phyloP scores from a whole-genome alignment of 1,139 yeast genomes.

The Kodamaea alishanica region DNA sequence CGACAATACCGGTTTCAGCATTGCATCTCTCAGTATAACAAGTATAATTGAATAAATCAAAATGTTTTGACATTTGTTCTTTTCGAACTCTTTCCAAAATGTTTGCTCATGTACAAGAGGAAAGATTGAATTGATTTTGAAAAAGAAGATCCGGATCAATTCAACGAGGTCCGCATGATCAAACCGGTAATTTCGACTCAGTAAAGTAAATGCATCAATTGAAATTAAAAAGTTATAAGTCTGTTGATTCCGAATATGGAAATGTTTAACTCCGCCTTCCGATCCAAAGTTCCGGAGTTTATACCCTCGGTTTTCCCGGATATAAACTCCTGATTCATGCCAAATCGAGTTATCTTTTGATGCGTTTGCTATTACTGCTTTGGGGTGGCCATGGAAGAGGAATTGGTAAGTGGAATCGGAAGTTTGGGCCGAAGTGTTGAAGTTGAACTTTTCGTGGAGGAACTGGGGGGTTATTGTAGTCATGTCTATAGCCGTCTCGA shows the following conservation, averaged over 20 bases:
- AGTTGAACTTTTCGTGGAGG: slow-evolving; percentile 24
- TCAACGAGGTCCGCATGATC: slow-evolving; percentile 21
- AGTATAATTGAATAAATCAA: slow-evolving; percentile 30
- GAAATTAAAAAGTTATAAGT: slow-evolving; percentile 21
- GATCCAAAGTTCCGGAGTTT: slow-evolving; percentile 15
- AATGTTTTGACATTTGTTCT: slow-evolving; percentile 21
- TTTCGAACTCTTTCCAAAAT: slow-evolving; percentile 29
- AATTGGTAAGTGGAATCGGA: slow-evolving; percentile 21
- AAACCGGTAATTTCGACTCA: slow-evolving; percentile 23
- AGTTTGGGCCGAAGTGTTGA: slow-evolving; percentile 21
- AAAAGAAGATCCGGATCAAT: slow-evolving; percentile 28
- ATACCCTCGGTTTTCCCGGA: slow-evolving; percentile 15
- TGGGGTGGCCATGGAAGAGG: slow-evolving; percentile 28
- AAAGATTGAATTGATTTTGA: slow-evolving; percentile 31
- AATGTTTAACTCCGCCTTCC: slow-evolving; percentile 12
- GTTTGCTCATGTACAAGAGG: slow-evolving; percentile 28
- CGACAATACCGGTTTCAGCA: slow-evolving; percentile 26
- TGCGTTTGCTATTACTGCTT: slow-evolving; percentile 22
- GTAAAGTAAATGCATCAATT: slow-evolving; percentile 34
- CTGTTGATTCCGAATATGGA: slow-evolving; percentile 15
- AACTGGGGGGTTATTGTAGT: slow-evolving; percentile 19
- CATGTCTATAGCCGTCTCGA: slow-evolving; percentile 9
- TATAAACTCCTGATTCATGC: slow-evolving; percentile 30
- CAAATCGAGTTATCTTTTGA: slow-evolving; percentile 22
- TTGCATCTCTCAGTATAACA: slow-evolving; percentile 25